Percentiles rank a stretch among this genome's conserved stretches.
These are phyloP conservation scores for Aspergillus unguis DNA, from an alignment of 2,329 filamentous ascomycete species.

Conservation along the genomic window DNA sequence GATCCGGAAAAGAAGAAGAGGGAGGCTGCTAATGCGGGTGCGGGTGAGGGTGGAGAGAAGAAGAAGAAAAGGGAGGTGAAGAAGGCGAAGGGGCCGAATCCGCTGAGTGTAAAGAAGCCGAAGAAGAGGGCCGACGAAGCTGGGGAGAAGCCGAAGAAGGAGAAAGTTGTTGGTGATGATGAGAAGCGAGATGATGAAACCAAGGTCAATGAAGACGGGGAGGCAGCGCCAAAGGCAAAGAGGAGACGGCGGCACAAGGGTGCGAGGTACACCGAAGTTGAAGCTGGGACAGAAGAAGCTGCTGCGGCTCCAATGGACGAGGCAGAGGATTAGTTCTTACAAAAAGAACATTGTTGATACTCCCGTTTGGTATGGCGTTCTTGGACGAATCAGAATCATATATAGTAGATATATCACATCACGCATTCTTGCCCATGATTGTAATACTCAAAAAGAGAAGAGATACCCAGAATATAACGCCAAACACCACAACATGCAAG, in stretches of 20 bases:
- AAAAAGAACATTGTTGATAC: constrained; percentile 1
- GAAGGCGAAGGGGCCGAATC: constrained; percentile 47
- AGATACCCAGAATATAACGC: neutral
- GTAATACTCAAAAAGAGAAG: neutral
- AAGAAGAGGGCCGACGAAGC: constrained; percentile 32
- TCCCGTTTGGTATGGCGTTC: constrained; percentile 29
- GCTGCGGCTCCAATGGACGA: constrained; percentile 17
- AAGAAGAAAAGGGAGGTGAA: constrained; percentile 34
- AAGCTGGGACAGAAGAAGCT: constrained; percentile 9
- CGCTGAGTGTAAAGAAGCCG: constrained; percentile 48
- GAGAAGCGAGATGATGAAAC: constrained; percentile 10
- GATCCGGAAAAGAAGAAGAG: constrained; percentile 32
- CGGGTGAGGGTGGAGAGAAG: constrained; percentile 30
- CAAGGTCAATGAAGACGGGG: constrained; percentile 23
- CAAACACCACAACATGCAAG: constrained; percentile 5
- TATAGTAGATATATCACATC: constrained; percentile 16
- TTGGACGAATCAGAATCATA: constrained; percentile 12
- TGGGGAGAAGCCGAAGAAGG: constrained; percentile 15
- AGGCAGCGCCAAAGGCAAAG: constrained; percentile 31
- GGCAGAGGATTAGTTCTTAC: constrained; percentile 12
- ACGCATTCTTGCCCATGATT: constrained; percentile 16
- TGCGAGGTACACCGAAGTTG: constrained; percentile 19
- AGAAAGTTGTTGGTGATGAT: neutral
- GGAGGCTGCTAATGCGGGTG: constrained; percentile 24
- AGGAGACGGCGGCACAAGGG: constrained; percentile 36